Percentiles rank a stretch among this genome's conserved stretches.
Conservation (phyloP, 2,329 filamentous ascomycete genomes). For the Aspergillus viridinutans region DNA sequence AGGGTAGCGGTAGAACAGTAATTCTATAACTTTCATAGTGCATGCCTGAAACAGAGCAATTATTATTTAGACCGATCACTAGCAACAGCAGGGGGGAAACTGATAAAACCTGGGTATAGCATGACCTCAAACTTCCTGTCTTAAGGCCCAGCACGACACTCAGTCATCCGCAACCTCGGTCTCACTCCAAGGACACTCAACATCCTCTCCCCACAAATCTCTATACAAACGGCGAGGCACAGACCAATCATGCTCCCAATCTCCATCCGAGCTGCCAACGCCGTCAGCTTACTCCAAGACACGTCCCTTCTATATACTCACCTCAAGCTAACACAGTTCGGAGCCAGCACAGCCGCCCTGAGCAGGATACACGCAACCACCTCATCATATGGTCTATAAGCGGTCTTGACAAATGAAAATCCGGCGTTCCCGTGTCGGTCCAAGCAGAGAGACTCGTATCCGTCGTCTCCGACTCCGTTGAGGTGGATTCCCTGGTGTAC, state of each 20-base stretch:
- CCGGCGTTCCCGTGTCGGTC: not conserved
- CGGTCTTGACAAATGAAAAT: slow-evolving; percentile 12
- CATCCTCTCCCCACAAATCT: not conserved
- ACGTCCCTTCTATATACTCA: not conserved
- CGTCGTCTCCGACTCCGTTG: slow-evolving; percentile 5
- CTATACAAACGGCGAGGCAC: not conserved
- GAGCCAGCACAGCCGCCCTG: slow-evolving; percentile 14
- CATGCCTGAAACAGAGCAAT: no score
- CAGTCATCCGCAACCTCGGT: not conserved
- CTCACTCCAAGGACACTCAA: not conserved
- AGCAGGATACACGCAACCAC: slow-evolving; percentile 17
- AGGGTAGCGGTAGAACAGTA: no score
- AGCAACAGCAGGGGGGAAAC: not conserved
- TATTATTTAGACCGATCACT: no score
- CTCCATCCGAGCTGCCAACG: not conserved
- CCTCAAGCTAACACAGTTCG: not conserved
- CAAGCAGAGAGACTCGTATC: slow-evolving; percentile 8
- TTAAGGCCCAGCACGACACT: not conserved
- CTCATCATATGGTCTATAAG: slow-evolving; percentile 13
- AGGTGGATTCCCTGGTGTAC: slow-evolving; percentile 8
- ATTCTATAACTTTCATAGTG: no score
- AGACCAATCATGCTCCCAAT: not conserved
- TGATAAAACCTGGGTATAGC: not conserved
- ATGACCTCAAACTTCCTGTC: not conserved
- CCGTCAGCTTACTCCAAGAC: not conserved